These are phyloP conservation scores for Ammopiptanthus mongolicus DNA, from an alignment of 306 rosid species.

Conservation along the genomic window DNA sequence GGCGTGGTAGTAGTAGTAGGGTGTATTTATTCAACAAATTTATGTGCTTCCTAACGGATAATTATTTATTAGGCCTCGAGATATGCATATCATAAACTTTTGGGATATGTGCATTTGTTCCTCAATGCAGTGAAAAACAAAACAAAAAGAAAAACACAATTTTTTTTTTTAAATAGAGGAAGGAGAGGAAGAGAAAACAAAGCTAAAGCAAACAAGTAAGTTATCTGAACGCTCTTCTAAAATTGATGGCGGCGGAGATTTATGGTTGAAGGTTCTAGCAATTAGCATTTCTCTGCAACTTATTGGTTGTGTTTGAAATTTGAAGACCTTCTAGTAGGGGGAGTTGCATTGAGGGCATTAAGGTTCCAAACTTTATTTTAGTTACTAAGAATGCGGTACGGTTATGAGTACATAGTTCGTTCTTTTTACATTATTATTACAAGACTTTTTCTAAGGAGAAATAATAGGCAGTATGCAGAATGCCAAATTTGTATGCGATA, in stretches of 20 bases:
- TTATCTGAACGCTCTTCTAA: too few species aligned
- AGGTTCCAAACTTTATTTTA: neutral
- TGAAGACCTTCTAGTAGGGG: neutral
- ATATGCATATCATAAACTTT: neutral
- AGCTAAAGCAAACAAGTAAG: neutral
- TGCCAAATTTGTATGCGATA: too few species aligned
- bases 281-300: neutral
- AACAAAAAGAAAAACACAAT: neutral
- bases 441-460: too few species aligned
- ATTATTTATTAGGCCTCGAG: too few species aligned
- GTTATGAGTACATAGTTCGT: too few species aligned
- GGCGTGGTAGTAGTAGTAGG: too few species aligned
- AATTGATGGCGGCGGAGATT: neutral
- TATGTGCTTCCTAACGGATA: too few species aligned
- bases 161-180: neutral
- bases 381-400: too few species aligned
- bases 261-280: neutral
- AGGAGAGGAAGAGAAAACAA: neutral
- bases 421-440: too few species aligned
- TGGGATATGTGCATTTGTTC: neutral
- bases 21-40: too few species aligned
- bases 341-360: neutral
- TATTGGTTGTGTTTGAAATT: conserved; percentile 15
- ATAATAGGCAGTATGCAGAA: too few species aligned
- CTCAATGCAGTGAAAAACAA: neutral